phyloP scores from a whole-genome alignment of 805 yeast genomes.

The Candida ipomoeae region DNA sequence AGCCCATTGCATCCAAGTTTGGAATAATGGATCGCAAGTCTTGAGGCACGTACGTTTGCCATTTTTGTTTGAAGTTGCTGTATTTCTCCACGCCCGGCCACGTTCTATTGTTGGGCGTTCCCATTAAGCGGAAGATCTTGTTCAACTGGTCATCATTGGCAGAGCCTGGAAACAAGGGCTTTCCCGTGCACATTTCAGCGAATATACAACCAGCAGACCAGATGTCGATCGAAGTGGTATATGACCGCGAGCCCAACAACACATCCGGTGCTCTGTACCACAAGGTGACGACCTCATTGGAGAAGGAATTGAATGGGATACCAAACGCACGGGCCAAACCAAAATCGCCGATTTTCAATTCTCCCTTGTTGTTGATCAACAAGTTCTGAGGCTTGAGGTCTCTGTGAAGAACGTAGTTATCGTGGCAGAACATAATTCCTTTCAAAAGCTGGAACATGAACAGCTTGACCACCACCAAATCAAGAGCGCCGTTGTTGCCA shows the following conservation, averaged over 20 bases:
- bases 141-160: slow-evolving; percentile 93
- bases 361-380: slow-evolving; percentile 84
- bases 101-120: slow-evolving; percentile 91
- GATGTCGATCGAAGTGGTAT: slow-evolving; percentile 94
- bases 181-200: slow-evolving; percentile 98
- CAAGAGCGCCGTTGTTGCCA: slow-evolving; percentile 72
- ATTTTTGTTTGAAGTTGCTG: slow-evolving; percentile 82
- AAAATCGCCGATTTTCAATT: slow-evolving; percentile 90
- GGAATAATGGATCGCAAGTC: slow-evolving; percentile 71
- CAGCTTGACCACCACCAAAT: slow-evolving; percentile 69
- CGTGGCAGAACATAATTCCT: slow-evolving; percentile 87
- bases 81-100: slow-evolving; percentile 96
- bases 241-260: slow-evolving; percentile 87
- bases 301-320: slow-evolving; percentile 94
- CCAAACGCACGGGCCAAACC: slow-evolving; percentile 98
- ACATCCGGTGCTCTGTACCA: slow-evolving; percentile 99
- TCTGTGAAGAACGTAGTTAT: slow-evolving; percentile 76
- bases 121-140: slow-evolving; percentile 89
- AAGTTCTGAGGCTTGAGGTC: slow-evolving; percentile 94
- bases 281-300: slow-evolving; percentile 94
- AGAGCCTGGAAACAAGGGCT: slow-evolving; percentile 93
- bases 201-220: slow-evolving; percentile 99
- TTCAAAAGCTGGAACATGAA: slow-evolving; percentile 91
- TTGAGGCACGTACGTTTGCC: slow-evolving; percentile 84
- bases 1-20: slow-evolving; percentile 63